Evolutionary conservation across 225 moss, liverwort and hornwort species (phyloP), one percentile per base, ranked within the genome.

Genomic region (Physcomitrellopsis africana): DNA sequence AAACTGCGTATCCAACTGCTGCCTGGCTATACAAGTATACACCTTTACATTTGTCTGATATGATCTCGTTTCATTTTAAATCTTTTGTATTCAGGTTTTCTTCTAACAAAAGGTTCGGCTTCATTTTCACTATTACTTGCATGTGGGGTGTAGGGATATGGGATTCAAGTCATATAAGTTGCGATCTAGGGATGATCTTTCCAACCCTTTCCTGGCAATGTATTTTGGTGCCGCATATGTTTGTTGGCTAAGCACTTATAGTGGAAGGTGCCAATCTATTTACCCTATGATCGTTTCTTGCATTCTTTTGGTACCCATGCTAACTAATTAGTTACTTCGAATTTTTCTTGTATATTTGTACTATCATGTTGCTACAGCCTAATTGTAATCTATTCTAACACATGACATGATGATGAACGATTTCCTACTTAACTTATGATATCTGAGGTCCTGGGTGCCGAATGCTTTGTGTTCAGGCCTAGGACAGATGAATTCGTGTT

Each of bases 211-310:
- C 72, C 78, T 99, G 57, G 86, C 90, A 9, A 93, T 99, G 95
- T 99, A 99, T 62, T 95, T 93, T 60, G 95, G 99, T 76, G 95
- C 99, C 43, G 99, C 95, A 63, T 99, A 99, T 73, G 86, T 99
- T 60, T 92, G 90, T 80, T 99, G 95, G 90, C 60, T 99, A 66
- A 89, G 95, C 60, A 90, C 80, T 70, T 89, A 99, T 56, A 73
- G 26, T 42, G 86, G 92, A 83, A 94, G 96, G 96, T 94, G 68
- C 24, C n/a, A 60, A 53, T 45, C 43, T 79, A 51, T 64, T 51
- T 56, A 9, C 42, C 11, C 26, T 65, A 17, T 24, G 12, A 64
- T 51, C 18, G 48, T 16, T 73, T 51, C 49, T 11, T 41, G 57
- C 20, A 29, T 75, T 67, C 43, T 64, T 77, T 72, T 22, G 51